These are phyloP conservation scores for Vairimorpha ceranae DNA, from an alignment of 371 early-diverging fungal genomes.

Conservation along the genomic window DNA sequence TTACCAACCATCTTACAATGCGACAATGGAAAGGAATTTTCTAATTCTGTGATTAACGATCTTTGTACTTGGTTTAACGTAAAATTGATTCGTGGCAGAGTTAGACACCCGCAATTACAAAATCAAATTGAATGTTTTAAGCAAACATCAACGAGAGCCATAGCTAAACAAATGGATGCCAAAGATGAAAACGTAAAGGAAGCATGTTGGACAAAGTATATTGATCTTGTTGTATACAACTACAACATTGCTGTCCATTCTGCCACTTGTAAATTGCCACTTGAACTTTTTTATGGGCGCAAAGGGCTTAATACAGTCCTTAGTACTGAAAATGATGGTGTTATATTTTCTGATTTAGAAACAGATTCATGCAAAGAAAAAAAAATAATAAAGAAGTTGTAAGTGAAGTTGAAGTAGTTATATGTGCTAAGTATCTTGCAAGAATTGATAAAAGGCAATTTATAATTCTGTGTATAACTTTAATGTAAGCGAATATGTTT, in stretches of 20 bases:
- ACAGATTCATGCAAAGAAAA: no score
- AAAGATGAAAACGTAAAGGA: neutral
- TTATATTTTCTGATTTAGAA: no score
- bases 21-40: neutral
- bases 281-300: neutral
- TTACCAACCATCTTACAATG: neutral
- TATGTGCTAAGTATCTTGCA: no score
- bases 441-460: no score
- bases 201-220: neutral
- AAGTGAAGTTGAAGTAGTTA: no score
- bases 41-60: neutral
- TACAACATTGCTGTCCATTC: constrained; percentile 1
- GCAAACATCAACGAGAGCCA: neutral
- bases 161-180: neutral
- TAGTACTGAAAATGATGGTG: neutral
- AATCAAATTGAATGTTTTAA: neutral
- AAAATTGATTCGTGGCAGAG: neutral
- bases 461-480: no score
- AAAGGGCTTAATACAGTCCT: neutral
- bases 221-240: neutral
- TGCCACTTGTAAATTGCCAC: neutral
- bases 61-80: neutral
- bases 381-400: no score
- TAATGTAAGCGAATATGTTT: no score
- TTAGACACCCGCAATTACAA: neutral